Conservation (phyloP, 2,329 filamentous ascomycete species). For the Talaromyces atroroseus region DNA sequence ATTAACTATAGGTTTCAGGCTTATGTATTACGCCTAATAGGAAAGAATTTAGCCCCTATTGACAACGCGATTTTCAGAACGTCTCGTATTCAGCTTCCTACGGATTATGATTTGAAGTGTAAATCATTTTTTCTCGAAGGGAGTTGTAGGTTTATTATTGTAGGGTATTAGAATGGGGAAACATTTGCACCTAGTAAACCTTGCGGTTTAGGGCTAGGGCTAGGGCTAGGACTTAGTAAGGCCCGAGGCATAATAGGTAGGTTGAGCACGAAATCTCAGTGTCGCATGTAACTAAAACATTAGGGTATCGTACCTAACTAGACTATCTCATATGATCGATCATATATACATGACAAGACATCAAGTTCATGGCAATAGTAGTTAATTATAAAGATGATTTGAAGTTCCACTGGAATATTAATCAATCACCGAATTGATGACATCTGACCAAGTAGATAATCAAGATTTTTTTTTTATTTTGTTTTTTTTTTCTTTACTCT, state of each 20-base stretch:
- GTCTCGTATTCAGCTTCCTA: neutral
- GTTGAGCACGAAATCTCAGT: neutral
- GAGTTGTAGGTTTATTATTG: neutral
- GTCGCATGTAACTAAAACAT: neutral
- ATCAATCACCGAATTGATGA: neutral
- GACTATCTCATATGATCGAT: neutral
- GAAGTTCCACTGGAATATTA: neutral
- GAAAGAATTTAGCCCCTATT: neutral
- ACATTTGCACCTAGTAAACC: too few species aligned
- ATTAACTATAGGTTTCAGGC: too few species aligned
- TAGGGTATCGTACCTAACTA: neutral
- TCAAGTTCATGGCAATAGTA: neutral
- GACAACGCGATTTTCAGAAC: neutral
- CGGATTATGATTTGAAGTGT: neutral
- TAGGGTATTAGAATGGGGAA: too few species aligned
- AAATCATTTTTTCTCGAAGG: neutral
- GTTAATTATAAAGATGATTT: neutral
- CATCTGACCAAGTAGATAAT: neutral
- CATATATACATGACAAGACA: neutral
- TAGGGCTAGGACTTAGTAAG: neutral
- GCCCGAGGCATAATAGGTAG: neutral
- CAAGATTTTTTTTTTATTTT: neutral
- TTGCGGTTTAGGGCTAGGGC: neutral
- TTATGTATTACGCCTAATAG: neutral
- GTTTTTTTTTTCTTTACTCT: slow-evolving; percentile 2